phyloP scores from a whole-genome alignment of 345 rosid species.

The Boechera divaricarpa region DNA sequence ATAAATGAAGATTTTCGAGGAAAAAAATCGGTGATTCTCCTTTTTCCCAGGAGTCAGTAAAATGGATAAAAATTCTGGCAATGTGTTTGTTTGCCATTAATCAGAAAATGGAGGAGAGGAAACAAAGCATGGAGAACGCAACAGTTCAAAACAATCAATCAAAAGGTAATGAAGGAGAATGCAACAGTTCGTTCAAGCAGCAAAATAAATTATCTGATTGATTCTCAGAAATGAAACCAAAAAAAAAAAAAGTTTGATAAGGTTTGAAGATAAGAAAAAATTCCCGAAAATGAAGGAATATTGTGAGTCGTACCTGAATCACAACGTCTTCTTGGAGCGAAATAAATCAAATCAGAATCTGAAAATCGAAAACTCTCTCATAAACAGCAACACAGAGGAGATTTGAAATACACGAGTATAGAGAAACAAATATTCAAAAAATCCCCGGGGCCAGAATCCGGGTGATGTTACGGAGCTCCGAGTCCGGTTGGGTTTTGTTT shows the following conservation, averaged over 20 bases:
- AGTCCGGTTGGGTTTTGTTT: neutral
- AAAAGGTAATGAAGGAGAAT: neutral
- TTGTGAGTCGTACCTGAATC: slow-evolving; percentile 32
- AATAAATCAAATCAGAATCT: slow-evolving; percentile 4
- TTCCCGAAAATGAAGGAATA: neutral
- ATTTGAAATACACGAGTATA: neutral
- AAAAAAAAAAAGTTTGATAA: neutral
- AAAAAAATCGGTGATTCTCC: neutral
- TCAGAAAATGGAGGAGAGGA: neutral
- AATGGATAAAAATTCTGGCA: neutral
- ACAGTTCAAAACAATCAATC: neutral
- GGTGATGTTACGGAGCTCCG: slow-evolving; percentile 31
- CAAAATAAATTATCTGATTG: no score
- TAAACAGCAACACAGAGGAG: neutral
- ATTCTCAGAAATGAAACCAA: neutral
- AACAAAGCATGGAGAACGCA: neutral
- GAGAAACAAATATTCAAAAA: neutral
- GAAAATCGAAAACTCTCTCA: neutral
- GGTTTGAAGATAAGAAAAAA: neutral
- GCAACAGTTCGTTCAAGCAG: neutral
- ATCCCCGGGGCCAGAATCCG: no score
- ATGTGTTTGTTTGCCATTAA: neutral
- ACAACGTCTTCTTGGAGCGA: slow-evolving; percentile 21
- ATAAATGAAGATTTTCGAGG: neutral
- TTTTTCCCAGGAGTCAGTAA: neutral